A percentile compares a stretch with the other conserved stretches of the same genome.
phyloP scores from a whole-genome alignment of 495 filamentous ascomycete genomes.

The Talaromyces thailandensis region DNA sequence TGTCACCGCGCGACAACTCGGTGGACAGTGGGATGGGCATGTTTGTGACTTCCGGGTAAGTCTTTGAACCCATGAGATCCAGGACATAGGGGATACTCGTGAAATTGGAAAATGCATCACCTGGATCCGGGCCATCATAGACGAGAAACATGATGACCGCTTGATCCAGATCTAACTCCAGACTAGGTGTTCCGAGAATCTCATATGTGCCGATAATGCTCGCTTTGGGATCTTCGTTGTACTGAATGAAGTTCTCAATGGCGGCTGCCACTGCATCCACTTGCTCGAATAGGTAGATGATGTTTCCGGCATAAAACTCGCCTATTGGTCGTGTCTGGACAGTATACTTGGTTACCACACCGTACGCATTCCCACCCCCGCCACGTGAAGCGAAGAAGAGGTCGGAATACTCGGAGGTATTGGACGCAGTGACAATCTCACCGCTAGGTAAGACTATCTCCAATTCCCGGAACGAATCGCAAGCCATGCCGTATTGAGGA shows the following conservation, averaged over 20 bases:
- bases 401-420: conserved; percentile 36
- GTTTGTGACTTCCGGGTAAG: conserved; percentile 21
- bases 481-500: conserved; percentile 27
- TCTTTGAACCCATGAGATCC: conserved; percentile 17
- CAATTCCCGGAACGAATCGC: conserved; percentile 23
- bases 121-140: conserved; percentile 24
- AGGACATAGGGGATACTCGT: conserved; percentile 18
- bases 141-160: conserved; percentile 28
- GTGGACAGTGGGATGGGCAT: conserved; percentile 21
- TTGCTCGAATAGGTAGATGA: conserved; percentile 20
- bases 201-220: conserved; percentile 24
- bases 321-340: conserved; percentile 19
- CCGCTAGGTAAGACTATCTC: conserved; percentile 46
- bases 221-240: conserved; percentile 25
- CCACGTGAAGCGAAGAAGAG: conserved; percentile 51
- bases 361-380: conserved; percentile 41
- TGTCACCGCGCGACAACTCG: conserved; percentile 19
- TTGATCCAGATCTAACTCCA: conserved; percentile 20
- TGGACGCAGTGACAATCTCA: conserved; percentile 34
- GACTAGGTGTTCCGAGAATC: conserved; percentile 16
- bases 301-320: conserved; percentile 20
- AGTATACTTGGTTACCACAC: conserved; percentile 30
- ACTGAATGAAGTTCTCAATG: conserved; percentile 20
- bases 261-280: conserved; percentile 16
- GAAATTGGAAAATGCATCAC: conserved; percentile 20